Evolutionary conservation across 352 stramenopile genomes (phyloP), one percentile per base, ranked within the genome.

Genomic region (Globisporangium lucens): DNA sequence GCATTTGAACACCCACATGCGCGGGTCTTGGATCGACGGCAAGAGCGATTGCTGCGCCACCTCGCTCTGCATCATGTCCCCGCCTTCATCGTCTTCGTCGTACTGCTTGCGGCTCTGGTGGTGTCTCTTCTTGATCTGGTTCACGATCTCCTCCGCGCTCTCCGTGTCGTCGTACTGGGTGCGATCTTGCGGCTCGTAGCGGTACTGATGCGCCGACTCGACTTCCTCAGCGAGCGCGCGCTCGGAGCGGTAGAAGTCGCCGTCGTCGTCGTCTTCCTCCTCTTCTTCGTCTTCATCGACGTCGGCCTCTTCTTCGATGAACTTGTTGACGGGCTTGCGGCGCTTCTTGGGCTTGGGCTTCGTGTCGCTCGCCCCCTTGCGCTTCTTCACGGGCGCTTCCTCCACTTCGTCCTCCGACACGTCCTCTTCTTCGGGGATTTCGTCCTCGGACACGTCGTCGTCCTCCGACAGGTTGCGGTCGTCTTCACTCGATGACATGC

Each of bases 1-100:
- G 82, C 89, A 96, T 70, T 96, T 96, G 71, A 96, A 95, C 27
- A 96, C 87, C 89, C 89, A 96, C 83, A 96, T 90, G 60, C 87
- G 85, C 53, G 89, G 89, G 61, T 96, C 89, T 67, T 95, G 86
- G 64, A 96, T 95, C 22, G 89, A 95, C 60, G 89, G 89, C 69
- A 96, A 69, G 24, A 95, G 79, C 43, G 87, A 93, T 72, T 96
- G 89, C 71, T 96, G 89, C 49, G 89, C 89, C 47, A 96, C 89
- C 12, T 93, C 89, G 55, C 80, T 94, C 73, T 96, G 89, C 65
- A 92, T 79, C 52, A 93, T 80, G 29, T 95, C 89, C 2, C 83
- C 83, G 3, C 87, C 84, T 59, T 94, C 89, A 47, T 96, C 89
- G 65, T 94, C 89, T 17, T 91, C 89, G 36, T 95, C 85, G 61